Evolutionary conservation across 352 stramenopile genomes (phyloP).

Genomic region (Pythium chondricola): DNA sequence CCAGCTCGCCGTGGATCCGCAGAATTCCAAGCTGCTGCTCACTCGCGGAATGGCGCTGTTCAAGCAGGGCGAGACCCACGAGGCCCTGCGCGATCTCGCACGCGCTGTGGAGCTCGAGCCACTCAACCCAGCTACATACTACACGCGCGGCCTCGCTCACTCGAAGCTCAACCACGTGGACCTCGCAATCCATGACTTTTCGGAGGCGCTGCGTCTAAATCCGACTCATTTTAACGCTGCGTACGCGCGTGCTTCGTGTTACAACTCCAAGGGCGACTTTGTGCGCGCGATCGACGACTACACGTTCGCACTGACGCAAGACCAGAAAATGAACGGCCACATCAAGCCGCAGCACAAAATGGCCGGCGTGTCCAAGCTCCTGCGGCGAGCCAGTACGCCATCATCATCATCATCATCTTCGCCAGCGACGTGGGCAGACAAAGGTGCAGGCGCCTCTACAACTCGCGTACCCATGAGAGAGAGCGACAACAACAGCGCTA

Average conservation of each 20-base stretch:
- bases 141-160: slow-evolving; percentile 68
- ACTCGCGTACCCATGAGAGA: too few relatives aligned
- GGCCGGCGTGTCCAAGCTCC: slow-evolving; percentile 28
- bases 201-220: slow-evolving; percentile 61
- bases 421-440: too few relatives aligned
- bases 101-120: slow-evolving; percentile 39
- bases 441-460: too few relatives aligned
- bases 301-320: slow-evolving; percentile 80
- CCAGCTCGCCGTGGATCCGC: slow-evolving; percentile 53
- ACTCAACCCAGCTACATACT: slow-evolving; percentile 44
- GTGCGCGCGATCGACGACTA: slow-evolving; percentile 87
- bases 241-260: slow-evolving; percentile 81
- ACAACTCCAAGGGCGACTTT: slow-evolving; percentile 84
- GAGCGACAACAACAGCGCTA: neutral
- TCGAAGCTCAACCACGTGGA: slow-evolving; percentile 67
- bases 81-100: slow-evolving; percentile 54
- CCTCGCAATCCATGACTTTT: slow-evolving; percentile 77
- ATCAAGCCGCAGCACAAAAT: slow-evolving; percentile 14
- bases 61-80: slow-evolving; percentile 56
- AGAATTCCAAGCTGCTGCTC: slow-evolving; percentile 59
- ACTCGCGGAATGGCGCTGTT: slow-evolving; percentile 71
- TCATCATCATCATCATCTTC: too few relatives aligned
- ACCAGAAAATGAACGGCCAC: slow-evolving; percentile 34
- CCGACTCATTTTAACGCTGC: slow-evolving; percentile 84
- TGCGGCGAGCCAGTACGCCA: neutral